Evolutionary conservation across 768 basidiomycete genomes (phyloP), one percentile per base, ranked within the genome.

Genomic region (Omphalotus guepiniiformis): DNA sequence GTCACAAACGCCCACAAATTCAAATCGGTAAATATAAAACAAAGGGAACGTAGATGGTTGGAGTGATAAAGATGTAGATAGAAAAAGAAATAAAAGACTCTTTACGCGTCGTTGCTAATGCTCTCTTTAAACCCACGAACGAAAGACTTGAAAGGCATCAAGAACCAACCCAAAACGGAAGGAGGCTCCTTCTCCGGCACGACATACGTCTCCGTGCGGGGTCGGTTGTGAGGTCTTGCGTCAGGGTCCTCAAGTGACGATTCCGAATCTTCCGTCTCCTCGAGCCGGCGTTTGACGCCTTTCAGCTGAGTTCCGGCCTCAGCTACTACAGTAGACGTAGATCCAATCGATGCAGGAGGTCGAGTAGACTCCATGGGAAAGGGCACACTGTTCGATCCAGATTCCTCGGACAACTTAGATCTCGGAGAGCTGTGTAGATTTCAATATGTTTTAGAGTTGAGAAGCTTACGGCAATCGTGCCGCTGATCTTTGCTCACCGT

Each of bases 91-190:
- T n/a, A n/a, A n/a, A n/a, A n/a, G n/a, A n/a, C n/a, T n/a, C n/a
- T 19, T n/a, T 15, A 45, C 45, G 34, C 34, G 45, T 35, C 45
- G 30, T 47, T 43, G 52, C 54, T 64, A 53, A 83, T 62, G 56
- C 80, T 79, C 63, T 85, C 82, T 54, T 76, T 76, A 66, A 87
- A 85, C 16, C 83, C 84, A 52, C 77, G 74, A 46, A 81, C 69
- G 59, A 87, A 85, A 5, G 79, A 77, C 57, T 76, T 73, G 63
- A 85, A 69, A 4, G 84, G 83, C 32, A 77, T 66, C 61, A 78
- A 63, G 56, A 85, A 70, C 83, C 80, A 84, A 27, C 76, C 77
- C 44, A 80, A 57, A 27, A 73, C 53, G 36, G 68, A 67, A n/a
- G 77, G 74, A 5, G 69, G 59, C 23, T 79, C 76, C 51, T 59